Evolutionary conservation across 2,329 filamentous ascomycete genomes (phyloP), one percentile per base, ranked within the genome.

Genomic region (Epicoccum sorghinum): DNA sequence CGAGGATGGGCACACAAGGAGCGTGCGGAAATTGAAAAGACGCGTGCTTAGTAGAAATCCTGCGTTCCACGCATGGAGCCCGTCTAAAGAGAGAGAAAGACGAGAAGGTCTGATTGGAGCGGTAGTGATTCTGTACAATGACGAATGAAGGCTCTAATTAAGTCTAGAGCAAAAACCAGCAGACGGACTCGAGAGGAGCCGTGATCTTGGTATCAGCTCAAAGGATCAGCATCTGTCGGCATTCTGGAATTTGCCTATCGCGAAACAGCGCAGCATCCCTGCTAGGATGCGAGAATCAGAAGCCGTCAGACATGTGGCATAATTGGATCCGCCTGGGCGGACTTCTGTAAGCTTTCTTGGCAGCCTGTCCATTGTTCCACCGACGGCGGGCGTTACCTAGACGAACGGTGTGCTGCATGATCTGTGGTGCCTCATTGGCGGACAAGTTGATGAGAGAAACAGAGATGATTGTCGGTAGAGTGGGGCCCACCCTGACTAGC

Each of bases 1-100:
- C 38, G 55, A 57, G 40, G 30, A 64, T 53, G 42, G 38, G 44
- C 29, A 57, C 37, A 45, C 46, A 32, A 32, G 35, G n/a, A 35
- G 32, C 10, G 14, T 33, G 22, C 22, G 33, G 18, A 30, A 33
- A 22, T 29, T 9, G 27, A 29, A 9, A 25, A 4, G 23, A 18
- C 43, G n/a, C 29, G 12, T 14, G 27, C n/a, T 40, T 40, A 45
- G n/a, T 24, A 14, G 30, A 39, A 14, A 41, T 10, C 36, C 14
- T 18, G 24, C 27, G 14, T 18, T 30, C 35, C 29, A 36, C 48
- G 33, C 33, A 44, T 36, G 27, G 25, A 41, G 33, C 13, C 18
- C 6, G 18, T 33, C 36, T 37, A 23, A 35, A 29, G 23, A 39
- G 33, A 44, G 24, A 44, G 30, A 29, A 9, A 29, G 27, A 29